Evolutionary conservation across 345 rosid genomes (phyloP).

Genomic region (Populus davidiana): DNA sequence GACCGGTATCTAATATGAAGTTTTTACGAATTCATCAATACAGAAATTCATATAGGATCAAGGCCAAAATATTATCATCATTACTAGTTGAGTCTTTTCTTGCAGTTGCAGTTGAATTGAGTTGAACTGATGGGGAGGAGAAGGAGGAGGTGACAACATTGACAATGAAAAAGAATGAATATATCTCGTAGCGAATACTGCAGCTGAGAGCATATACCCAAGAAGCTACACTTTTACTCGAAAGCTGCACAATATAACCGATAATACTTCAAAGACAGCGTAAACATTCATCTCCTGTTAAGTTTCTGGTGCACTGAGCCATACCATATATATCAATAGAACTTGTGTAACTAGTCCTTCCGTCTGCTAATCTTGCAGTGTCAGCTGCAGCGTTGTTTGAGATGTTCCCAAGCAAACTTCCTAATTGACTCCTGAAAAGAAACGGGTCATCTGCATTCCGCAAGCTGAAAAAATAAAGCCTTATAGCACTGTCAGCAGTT

Average conservation of each 20-base stretch:
- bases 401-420: constrained; percentile 16
- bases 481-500: not conserved
- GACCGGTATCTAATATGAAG: no score
- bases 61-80: constrained; percentile 13
- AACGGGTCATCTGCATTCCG: not conserved
- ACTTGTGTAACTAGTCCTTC: constrained; percentile 12
- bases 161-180: constrained; percentile 21
- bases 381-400: constrained; percentile 23
- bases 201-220: constrained; percentile 27
- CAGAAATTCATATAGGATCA: not conserved
- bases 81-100: not conserved
- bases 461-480: rapidly evolving
- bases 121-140: not conserved
- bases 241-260: constrained; percentile 4
- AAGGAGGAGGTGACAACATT: constrained; percentile 5
- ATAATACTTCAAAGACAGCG: constrained; percentile 28
- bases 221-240: constrained; percentile 17
- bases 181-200: constrained; percentile 34
- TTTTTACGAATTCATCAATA: not conserved
- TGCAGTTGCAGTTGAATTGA: not conserved
- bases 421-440: constrained; percentile 20
- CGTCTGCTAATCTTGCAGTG: constrained; percentile 25
- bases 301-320: constrained; percentile 41
- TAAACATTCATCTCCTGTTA: constrained; percentile 19
- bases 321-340: constrained; percentile 23